A percentile compares a stretch with the other conserved stretches of the same genome.
Conservation (phyloP, 2,329 filamentous ascomycete genomes). For the Diaporthe batatas region DNA sequence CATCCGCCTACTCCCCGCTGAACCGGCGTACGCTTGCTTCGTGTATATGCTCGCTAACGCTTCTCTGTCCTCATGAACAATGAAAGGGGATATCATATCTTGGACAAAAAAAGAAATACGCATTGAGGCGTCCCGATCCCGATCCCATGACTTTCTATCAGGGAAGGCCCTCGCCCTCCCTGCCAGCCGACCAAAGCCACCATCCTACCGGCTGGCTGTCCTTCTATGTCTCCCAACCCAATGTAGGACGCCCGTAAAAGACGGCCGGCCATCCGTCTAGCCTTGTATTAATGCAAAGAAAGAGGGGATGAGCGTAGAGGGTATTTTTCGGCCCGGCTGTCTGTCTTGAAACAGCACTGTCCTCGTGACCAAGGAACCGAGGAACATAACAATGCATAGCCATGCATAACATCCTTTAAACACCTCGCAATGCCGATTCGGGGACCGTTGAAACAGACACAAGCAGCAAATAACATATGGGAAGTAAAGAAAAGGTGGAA, state of each 20-base stretch:
- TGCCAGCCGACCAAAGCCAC: neutral
- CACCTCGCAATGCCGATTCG: conserved; percentile 39
- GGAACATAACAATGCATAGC: conserved; percentile 30
- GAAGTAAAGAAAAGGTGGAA: conserved; percentile 35
- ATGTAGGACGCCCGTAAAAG: neutral
- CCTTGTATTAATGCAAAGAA: conserved; percentile 31
- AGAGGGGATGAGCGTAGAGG: conserved; percentile 1
- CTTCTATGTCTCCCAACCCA: neutral
- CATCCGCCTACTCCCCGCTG: neutral
- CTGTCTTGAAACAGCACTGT: conserved; percentile 9
- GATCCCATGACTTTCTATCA: conserved; percentile 4
- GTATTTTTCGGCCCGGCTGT: neutral
- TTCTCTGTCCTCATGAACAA: conserved; percentile 7
- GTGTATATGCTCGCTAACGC: conserved; percentile 19
- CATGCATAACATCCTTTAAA: conserved; percentile 37
- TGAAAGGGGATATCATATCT: conserved; percentile 24
- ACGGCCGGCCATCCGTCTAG: conserved; percentile 17
- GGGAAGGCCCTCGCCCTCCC: neutral
- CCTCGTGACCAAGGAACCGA: neutral
- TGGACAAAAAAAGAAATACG: conserved; percentile 9
- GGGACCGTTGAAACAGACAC: conserved; percentile 13
- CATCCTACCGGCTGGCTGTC: neutral
- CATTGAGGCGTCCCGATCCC: neutral
- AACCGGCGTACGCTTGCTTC: conserved; percentile 19
- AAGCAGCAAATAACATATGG: conserved; percentile 32